Evolutionary conservation across 2,329 filamentous ascomycete species (phyloP).

Genomic region (Fusarium sp.): DNA sequence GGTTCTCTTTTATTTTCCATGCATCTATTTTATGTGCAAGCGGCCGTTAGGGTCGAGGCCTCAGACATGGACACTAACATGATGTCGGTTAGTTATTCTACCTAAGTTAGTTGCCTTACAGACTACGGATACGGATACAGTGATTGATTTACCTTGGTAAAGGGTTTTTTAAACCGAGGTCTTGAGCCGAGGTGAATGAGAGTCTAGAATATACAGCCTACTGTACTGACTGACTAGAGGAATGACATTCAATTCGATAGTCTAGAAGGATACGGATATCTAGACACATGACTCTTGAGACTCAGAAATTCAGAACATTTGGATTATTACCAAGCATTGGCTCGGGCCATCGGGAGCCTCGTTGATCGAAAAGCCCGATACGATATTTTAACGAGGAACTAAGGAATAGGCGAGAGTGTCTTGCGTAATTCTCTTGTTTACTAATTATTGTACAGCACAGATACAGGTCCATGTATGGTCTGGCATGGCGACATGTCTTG

Average conservation of each 20-base stretch:
- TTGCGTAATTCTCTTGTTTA: conserved; percentile 3
- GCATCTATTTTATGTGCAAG: conserved; percentile 5
- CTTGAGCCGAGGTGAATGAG: conserved; percentile 19
- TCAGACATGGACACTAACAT: conserved; percentile 10
- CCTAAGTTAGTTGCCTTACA: neutral
- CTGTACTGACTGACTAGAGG: neutral
- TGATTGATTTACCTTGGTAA: neutral
- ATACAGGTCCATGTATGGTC: conserved; percentile 19
- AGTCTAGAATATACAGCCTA: neutral
- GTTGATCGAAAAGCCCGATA: conserved; percentile 15
- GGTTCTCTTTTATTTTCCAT: neutral
- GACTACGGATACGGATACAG: no score
- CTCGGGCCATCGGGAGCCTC: conserved; percentile 11
- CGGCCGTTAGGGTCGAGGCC: conserved; percentile 21
- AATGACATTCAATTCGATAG: conserved; percentile 20
- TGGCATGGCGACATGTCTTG: conserved; percentile 26
- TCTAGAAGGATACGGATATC: conserved; percentile 1
- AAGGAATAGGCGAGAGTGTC: conserved; percentile 27
- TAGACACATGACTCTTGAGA: neutral
- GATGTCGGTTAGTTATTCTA: neutral
- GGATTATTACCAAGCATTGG: neutral
- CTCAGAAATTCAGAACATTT: neutral
- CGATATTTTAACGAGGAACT: conserved; percentile 10
- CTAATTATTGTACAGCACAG: neutral
- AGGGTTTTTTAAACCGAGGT: conserved; percentile 7